phyloP scores from a whole-genome alignment of 768 basidiomycete genomes.

The Xerocomellus amylosporus region DNA sequence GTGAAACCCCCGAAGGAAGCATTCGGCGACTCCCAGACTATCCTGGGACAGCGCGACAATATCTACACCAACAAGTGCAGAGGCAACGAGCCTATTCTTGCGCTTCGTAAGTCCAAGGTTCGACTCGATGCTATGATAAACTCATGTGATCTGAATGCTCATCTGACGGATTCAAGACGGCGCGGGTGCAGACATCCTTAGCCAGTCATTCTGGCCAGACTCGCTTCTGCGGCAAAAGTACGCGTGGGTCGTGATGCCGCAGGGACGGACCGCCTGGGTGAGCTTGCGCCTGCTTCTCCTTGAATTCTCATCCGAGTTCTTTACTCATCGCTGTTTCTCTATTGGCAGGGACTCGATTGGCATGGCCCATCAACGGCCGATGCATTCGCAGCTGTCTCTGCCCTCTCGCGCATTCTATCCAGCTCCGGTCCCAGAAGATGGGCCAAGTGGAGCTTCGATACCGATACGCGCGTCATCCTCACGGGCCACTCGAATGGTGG shows the following conservation, averaged over 20 bases:
- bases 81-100: slow-evolving; percentile 51
- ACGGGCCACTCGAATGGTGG: slow-evolving; percentile 94
- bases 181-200: slow-evolving; percentile 74
- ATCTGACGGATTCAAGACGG: slow-evolving; percentile 55
- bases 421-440: slow-evolving; percentile 30
- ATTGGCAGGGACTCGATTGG: slow-evolving; percentile 81
- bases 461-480: slow-evolving; percentile 51
- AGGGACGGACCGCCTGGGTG: slow-evolving; percentile 85
- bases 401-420: slow-evolving; percentile 49
- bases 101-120: slow-evolving; percentile 51
- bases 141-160: neutral
- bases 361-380: slow-evolving; percentile 79
- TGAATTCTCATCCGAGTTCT: neutral
- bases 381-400: slow-evolving; percentile 60
- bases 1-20: slow-evolving; percentile 52
- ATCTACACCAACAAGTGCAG: slow-evolving; percentile 1
- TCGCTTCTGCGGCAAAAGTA: slow-evolving; percentile 55
- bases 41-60: neutral
- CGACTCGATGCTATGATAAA: neutral
- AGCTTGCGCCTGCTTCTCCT: slow-evolving; percentile 2
- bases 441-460: slow-evolving; percentile 40
- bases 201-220: slow-evolving; percentile 55
- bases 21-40: slow-evolving; percentile 16
- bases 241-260: slow-evolving; percentile 79
- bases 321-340: neutral